Evolutionary conservation across 2,329 filamentous ascomycete genomes (phyloP), one percentile per base, ranked within the genome.

Genomic region (Pyricularia sp.): DNA sequence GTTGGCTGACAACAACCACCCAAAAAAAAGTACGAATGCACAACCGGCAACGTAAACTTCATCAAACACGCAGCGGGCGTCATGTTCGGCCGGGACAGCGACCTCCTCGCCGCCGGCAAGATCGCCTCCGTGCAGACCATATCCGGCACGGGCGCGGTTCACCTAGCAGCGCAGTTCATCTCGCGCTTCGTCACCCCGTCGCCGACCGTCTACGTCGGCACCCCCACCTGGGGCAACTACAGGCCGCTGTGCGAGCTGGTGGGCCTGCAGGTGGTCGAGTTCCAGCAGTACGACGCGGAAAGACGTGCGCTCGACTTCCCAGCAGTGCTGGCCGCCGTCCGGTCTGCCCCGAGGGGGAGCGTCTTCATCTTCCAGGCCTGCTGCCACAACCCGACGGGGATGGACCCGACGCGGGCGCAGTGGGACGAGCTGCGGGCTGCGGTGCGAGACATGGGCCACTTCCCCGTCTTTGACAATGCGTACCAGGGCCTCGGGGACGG

Each of bases 321-420:
- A 3, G 68, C 68, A 0, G 60, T 73, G 1, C 67, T 75, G 0
- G 30, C 66, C 1, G 68, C 72, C 0, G 62, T 72, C 0, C 22
- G 62, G 7, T 61, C 63, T 9, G 75, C 75, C 4, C 70, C 71
- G 5, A 60, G 63, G 6, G 68, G 70, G 16, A 75, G 73, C 66
- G 70, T 75, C 19, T 75, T 76, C 40, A 64, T 75, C 8, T 68
- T 77, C 2, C 75, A 77, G 62, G 74, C 68, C 1, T 76, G 74
- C 66, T 75, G 73, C 64, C 74, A 77, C 64, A 76, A 77, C 64
- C 75, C 75, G 1, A 75, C 74, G 0, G 75, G 72, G 8, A 69
- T 70, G 4, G 75, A 76, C 63, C 67, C 73, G 4, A 72, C 70
- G 12, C 65, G 65, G 8, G 65, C 69, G 31, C 73, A 77, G 66